Evolutionary conservation across 768 basidiomycete species (phyloP), one percentile per base, ranked within the genome.

Genomic region (Psilocybe sp.): DNA sequence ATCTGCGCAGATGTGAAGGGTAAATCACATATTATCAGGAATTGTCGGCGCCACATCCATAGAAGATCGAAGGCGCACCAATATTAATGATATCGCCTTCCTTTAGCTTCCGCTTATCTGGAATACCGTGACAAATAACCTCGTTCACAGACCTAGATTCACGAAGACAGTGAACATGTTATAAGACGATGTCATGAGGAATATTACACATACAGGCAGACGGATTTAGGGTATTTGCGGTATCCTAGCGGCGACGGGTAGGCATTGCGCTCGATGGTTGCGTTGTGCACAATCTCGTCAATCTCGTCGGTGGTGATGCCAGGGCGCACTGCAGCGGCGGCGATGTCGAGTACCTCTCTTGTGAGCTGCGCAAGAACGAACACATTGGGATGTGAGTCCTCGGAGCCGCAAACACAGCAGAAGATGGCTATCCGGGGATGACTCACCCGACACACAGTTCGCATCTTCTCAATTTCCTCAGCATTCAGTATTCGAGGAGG

Each of bases 81-180:
- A 99, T 83, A 69, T 99, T 99, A 65, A 98, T 74, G 57, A 98
- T 98, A 69, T 99, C 97, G 14, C 97, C 97, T 56, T 98, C 92
- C 60, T 78, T 78, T 56, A 94, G 68, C 60, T 83, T 86, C 54
- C 89, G 73, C 62, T 87, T 77, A 71, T 96, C 92, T 34, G 95
- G 94, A 54, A 96, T 95, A 49, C 96, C 97, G 66, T 99, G 97
- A 67, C 97, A 98, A 60, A 99, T 95, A 44, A 81, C 88, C 68
- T 98, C 96, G 66, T 99, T 99, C 18, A 98, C 70, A 37, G 92
- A 94, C 16, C 91, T 90, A 41, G 42, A 49, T 18, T 46, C 13
- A 44, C 36, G 34, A 55, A 38, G 35, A 39, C 19, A 31, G 44
- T 16, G 39, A 33, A 19, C 20, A n/a, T 14, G 23, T 28, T 31